Evolutionary conservation across 768 basidiomycete genomes (phyloP).

Genomic region (Coprinopsis strossmayeri): DNA sequence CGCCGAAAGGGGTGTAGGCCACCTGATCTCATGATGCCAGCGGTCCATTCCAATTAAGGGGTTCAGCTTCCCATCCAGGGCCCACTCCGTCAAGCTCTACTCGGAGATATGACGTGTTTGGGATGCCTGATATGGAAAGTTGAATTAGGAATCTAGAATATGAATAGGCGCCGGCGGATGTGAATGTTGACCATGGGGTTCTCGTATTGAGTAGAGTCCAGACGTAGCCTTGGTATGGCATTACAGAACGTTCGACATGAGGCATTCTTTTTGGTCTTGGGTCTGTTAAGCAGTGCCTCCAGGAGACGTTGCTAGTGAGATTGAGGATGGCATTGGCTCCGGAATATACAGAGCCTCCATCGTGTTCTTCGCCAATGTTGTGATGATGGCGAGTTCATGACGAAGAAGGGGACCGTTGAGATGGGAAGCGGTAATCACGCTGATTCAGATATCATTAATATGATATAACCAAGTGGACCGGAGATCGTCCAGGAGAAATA

Average conservation of each 20-base stretch:
- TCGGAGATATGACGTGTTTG: slow-evolving; percentile 41
- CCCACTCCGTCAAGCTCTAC: slow-evolving; percentile 59
- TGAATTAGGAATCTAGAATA: slow-evolving; percentile 50
- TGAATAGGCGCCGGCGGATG: slow-evolving; percentile 62
- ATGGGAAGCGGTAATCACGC: slow-evolving; percentile 69
- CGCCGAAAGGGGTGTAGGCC: slow-evolving; percentile 28
- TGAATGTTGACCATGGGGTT: slow-evolving; percentile 56
- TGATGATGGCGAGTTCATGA: slow-evolving; percentile 73
- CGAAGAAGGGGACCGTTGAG: slow-evolving; percentile 72
- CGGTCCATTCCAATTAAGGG: slow-evolving; percentile 59
- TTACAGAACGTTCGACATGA: slow-evolving; percentile 60
- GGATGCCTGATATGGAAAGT: slow-evolving; percentile 72
- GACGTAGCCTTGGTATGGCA: slow-evolving; percentile 71
- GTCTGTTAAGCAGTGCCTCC: slow-evolving; percentile 62
- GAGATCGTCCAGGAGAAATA: too few species aligned
- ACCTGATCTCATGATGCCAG: slow-evolving; percentile 66
- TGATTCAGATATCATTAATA: slow-evolving; percentile 20
- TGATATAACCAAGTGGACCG: too few species aligned
- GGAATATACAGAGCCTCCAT: slow-evolving; percentile 69
- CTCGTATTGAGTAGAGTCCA: slow-evolving; percentile 67
- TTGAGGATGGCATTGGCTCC: slow-evolving; percentile 55
- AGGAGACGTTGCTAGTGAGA: slow-evolving; percentile 34
- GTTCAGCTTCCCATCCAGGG: slow-evolving; percentile 51
- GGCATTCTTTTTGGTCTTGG: slow-evolving; percentile 10
- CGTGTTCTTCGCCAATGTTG: slow-evolving; percentile 81